phyloP scores from a whole-genome alignment of 2,329 filamentous ascomycete species.

The Penicillium decumbens region DNA sequence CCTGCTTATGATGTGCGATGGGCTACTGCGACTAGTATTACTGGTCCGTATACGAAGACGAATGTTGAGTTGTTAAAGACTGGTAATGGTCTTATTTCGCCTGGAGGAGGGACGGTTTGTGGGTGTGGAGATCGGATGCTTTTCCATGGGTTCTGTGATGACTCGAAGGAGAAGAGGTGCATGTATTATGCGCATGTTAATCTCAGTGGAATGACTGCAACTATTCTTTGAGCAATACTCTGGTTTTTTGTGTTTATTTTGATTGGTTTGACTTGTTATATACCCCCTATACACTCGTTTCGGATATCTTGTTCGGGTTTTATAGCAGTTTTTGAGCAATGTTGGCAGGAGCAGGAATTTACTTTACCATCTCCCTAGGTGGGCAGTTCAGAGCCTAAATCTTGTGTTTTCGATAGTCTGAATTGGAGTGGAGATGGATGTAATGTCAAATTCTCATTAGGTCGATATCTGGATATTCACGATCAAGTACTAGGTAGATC shows the following conservation, averaged over 20 bases:
- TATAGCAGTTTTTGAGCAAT: neutral
- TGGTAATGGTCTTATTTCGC: conserved; percentile 28
- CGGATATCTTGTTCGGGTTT: neutral
- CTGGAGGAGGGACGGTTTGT: conserved; percentile 32
- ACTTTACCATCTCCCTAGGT: no score
- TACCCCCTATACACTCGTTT: conserved; percentile 1
- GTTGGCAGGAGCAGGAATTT: neutral
- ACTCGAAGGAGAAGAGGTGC: conserved; percentile 20
- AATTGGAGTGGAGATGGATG: neutral
- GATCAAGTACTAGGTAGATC: neutral
- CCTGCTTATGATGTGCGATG: conserved; percentile 57
- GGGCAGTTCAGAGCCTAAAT: neutral
- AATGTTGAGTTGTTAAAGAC: conserved; percentile 33
- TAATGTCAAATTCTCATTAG: neutral
- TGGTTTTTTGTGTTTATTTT: neutral
- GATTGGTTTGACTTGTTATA: neutral
- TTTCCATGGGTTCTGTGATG: conserved; percentile 31
- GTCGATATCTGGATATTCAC: neutral
- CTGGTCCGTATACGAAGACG: conserved; percentile 39
- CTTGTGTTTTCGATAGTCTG: neutral
- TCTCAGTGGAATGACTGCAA: conserved; percentile 18
- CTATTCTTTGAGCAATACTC: conserved; percentile 9
- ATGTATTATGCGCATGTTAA: conserved; percentile 29
- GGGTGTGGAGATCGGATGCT: conserved; percentile 31
- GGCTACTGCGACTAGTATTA: conserved; percentile 45